These are phyloP conservation scores for Xylaria venustula DNA, from an alignment of 495 filamentous ascomycete genomes.

Conservation along the genomic window DNA sequence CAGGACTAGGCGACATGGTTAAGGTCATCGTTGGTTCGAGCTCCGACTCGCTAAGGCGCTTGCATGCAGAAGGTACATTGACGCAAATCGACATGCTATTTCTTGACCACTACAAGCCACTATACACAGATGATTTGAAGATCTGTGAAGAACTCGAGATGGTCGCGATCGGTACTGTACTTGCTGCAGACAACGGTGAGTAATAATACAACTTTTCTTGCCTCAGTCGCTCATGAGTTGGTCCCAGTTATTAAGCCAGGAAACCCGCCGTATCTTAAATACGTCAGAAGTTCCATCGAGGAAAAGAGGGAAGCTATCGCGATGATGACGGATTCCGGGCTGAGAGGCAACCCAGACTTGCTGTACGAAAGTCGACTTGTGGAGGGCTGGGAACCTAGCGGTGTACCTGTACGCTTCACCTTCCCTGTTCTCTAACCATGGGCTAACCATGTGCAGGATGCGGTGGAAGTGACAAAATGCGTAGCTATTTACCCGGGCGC, in stretches of 20 bases:
- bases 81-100: constrained; percentile 65
- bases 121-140: constrained; percentile 69
- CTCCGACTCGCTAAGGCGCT: constrained; percentile 54
- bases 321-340: constrained; percentile 31
- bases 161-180: constrained; percentile 58
- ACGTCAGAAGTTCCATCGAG: constrained; percentile 55
- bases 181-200: constrained; percentile 67
- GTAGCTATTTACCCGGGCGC: constrained; percentile 29
- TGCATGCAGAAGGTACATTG: constrained; percentile 52
- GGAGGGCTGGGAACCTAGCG: constrained; percentile 67
- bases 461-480: constrained; percentile 69
- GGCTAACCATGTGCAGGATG: constrained; percentile 55
- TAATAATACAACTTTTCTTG: not conserved
- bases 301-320: constrained; percentile 45
- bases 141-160: constrained; percentile 66
- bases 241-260: constrained; percentile 60
- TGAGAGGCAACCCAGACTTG: constrained; percentile 66
- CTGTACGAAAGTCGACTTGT: constrained; percentile 65
- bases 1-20: constrained; percentile 65
- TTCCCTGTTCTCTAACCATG: not conserved
- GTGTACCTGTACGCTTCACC: constrained; percentile 48
- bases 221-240: not conserved
- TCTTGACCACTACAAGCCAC: constrained; percentile 73
- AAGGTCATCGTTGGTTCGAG: constrained; percentile 66
- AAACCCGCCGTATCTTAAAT: constrained; percentile 71